Percentiles rank a stretch among this genome's conserved stretches.
phyloP scores from a whole-genome alignment of 2,329 filamentous ascomycete species.

The Paracoccidioides lutzii region DNA sequence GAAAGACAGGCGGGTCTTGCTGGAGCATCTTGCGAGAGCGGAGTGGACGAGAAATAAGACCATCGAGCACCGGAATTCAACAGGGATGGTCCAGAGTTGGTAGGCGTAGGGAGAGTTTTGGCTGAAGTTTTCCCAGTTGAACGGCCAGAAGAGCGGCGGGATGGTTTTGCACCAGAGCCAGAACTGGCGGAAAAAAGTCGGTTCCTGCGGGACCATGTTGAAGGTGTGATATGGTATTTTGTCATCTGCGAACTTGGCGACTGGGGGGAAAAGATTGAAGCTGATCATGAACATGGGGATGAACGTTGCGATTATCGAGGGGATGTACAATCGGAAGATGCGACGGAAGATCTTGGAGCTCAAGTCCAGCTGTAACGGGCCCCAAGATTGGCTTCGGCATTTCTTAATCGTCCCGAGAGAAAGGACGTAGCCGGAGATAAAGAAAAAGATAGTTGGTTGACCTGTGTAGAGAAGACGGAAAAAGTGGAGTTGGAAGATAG shows the following conservation, averaged over 20 bases:
- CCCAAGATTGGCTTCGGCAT: constrained; percentile 26
- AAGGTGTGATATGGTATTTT: constrained; percentile 23
- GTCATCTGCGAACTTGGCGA: constrained; percentile 22
- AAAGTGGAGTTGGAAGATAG: constrained; percentile 29
- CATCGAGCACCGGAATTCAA: constrained; percentile 35
- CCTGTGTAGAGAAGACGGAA: constrained; percentile 32
- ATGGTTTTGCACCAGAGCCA: constrained; percentile 27
- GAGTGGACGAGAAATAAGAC: constrained; percentile 33
- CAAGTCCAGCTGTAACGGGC: constrained; percentile 26
- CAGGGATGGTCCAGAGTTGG: constrained; percentile 36
- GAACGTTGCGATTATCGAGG: constrained; percentile 27
- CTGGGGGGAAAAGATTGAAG: constrained; percentile 29
- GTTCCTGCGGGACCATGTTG: constrained; percentile 32
- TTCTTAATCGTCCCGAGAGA: constrained; percentile 31
- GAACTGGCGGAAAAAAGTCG: constrained; percentile 26
- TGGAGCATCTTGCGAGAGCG: constrained; percentile 26
- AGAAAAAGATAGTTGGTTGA: constrained; percentile 36
- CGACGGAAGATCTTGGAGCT: constrained; percentile 34
- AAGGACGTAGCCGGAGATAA: constrained; percentile 37
- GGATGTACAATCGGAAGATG: constrained; percentile 31
- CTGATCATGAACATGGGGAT: constrained; percentile 31
- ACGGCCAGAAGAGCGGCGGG: constrained; percentile 25
- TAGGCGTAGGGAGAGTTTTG: constrained; percentile 24
- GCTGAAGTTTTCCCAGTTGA: constrained; percentile 28
- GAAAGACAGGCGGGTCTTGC: constrained; percentile 24